Evolutionary conservation across 1,139 yeast genomes (phyloP), one percentile per base, ranked within the genome.

Genomic region (Kluyveromyces sp.): DNA sequence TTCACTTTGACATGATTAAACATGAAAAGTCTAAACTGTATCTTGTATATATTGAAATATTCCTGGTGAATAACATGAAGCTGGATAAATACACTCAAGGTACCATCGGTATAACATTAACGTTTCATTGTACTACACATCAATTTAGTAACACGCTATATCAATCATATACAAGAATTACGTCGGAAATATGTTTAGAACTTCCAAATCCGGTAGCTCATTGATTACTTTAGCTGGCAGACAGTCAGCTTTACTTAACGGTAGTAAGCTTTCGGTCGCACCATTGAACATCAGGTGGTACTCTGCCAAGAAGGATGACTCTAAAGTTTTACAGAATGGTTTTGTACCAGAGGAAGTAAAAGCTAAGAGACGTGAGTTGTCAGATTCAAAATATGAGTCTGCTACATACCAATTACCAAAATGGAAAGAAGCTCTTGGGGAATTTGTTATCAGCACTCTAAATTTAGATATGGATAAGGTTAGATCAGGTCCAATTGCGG

Each of bases 401-500:
- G 76, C 73, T 25, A 67, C 63, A 4, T 83, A 76, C 57, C 68
- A 73, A 50, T 72, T 88, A 64, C 79, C 95, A 0, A 69, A 72
- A 39, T 83, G 89, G 81, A 79, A 83, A 55, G 83, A 80, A 59
- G 70, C 74, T 4, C 63, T 88, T 36, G 96, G 96, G 52, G 92
- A 87, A 64, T 65, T 75, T 46, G 74, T 87, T 34, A 78, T 90
- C 52, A 73, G 77, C 34, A 51, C 79, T 1, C 82, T 90, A 63
- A 74, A 78, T 53, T 71, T 92, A 50, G 97, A 92, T 67, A 88
- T 90, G 95, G 97, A 90, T 69, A 79, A 79, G 56, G 77, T 92
- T 42, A 77, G 97, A 63, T 83, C 97, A 0, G 97, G 97, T 25
- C 90, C 97, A 0, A 83, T 92, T 53, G 96, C 96, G 2, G 97